phyloP scores from a whole-genome alignment of 768 basidiomycete species.

The Basidioascus undulatus region DNA sequence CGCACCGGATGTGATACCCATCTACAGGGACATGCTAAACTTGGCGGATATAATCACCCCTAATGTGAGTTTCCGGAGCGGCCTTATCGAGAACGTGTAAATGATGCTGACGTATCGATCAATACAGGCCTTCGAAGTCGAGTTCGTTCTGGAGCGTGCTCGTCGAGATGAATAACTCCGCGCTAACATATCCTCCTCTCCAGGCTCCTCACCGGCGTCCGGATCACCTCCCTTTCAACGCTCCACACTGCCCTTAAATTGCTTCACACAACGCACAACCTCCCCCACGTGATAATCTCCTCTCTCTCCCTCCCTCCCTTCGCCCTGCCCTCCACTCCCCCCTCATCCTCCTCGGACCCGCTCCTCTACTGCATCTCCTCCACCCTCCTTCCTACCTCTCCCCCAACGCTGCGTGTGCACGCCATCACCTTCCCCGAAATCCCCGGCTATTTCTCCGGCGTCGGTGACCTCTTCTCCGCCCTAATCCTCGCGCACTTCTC shows the following conservation, averaged over 20 bases:
- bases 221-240: conserved; percentile 40
- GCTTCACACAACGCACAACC: conserved; percentile 48
- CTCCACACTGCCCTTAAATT: conserved; percentile 41
- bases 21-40: conserved; percentile 56
- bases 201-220: conserved; percentile 51
- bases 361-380: conserved; percentile 67
- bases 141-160: conserved; percentile 24
- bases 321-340: conserved; percentile 22
- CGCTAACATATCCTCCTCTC: not conserved
- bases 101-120: too few species aligned
- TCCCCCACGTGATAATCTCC: conserved; percentile 76
- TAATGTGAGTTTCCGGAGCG: too few species aligned
- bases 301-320: conserved; percentile 35
- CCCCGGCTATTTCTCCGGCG: conserved; percentile 82
- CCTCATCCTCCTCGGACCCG: not conserved
- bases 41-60: too few species aligned
- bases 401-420: conserved; percentile 24
- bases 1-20: conserved; percentile 56
- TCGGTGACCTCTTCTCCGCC: conserved; percentile 89
- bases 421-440: conserved; percentile 50
- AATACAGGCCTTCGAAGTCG: conserved; percentile 93
- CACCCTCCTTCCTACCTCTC: conserved; percentile 18
- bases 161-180: not conserved
- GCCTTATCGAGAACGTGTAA: too few species aligned
- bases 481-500: conserved; percentile 59